Percentiles rank a stretch among this genome's conserved stretches.
phyloP scores from a whole-genome alignment of 2,329 filamentous ascomycete genomes.

The Amphichorda felina region DNA sequence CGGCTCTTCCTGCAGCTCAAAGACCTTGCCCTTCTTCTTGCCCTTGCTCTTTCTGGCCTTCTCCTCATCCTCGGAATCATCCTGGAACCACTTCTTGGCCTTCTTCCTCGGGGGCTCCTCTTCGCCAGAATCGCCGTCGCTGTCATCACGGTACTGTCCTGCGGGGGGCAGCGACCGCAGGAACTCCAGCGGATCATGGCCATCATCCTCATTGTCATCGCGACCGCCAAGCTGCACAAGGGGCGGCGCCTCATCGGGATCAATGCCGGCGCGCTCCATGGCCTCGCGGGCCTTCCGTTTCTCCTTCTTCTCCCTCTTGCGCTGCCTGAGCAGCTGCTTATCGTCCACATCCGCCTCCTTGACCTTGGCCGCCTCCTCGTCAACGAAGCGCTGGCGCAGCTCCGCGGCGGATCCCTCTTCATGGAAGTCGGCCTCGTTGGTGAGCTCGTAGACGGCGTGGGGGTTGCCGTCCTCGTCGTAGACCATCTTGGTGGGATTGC shows the following conservation, averaged over 20 bases:
- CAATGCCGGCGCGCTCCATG: slow-evolving; percentile 20
- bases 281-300: slow-evolving; percentile 57
- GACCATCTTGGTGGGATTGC: slow-evolving; percentile 71
- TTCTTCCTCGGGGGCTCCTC: slow-evolving; percentile 38
- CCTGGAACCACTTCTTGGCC: slow-evolving; percentile 70
- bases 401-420: slow-evolving; percentile 62
- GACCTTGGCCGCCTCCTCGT: slow-evolving; percentile 60
- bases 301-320: slow-evolving; percentile 61
- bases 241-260: slow-evolving; percentile 12
- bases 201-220: slow-evolving; percentile 22
- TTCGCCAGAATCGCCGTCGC: slow-evolving; percentile 16
- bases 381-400: slow-evolving; percentile 68
- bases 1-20: slow-evolving; percentile 55
- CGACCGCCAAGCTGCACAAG: slow-evolving; percentile 19
- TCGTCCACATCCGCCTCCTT: slow-evolving; percentile 68
- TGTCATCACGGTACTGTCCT: slow-evolving; percentile 14
- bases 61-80: slow-evolving; percentile 55
- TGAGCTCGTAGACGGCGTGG: slow-evolving; percentile 78
- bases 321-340: slow-evolving; percentile 68
- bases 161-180: slow-evolving; percentile 44
- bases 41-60: slow-evolving; percentile 27
- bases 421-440: slow-evolving; percentile 72
- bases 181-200: slow-evolving; percentile 43
- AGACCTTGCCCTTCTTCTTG: slow-evolving; percentile 38
- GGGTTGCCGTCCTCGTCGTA: slow-evolving; percentile 88